A percentile compares a stretch with the other conserved stretches of the same genome.
These are phyloP conservation scores for Umbelopsis isabellina DNA, from an alignment of 192 early-diverging fungal genomes.

Conservation along the genomic window DNA sequence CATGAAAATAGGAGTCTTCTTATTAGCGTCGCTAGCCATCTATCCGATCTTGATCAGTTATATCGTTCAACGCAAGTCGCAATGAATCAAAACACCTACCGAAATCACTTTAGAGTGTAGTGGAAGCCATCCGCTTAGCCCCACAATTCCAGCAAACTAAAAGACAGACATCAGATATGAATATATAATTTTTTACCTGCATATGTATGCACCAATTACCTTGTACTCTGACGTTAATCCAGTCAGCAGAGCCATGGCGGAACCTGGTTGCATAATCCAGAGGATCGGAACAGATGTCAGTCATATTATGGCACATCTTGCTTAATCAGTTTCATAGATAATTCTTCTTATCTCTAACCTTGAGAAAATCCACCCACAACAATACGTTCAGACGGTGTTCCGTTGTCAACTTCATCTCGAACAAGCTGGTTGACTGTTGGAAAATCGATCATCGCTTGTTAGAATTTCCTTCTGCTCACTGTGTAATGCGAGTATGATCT, in stretches of 20 bases:
- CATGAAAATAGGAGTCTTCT: constrained; percentile 78
- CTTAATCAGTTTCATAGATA: neutral
- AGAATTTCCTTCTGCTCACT: neutral
- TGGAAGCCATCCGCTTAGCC: constrained; percentile 83
- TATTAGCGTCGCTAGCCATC: constrained; percentile 63
- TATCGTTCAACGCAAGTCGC: neutral
- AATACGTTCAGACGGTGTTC: constrained; percentile 82
- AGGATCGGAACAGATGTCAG: no score
- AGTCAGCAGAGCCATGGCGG: constrained; percentile 75
- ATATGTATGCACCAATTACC: neutral
- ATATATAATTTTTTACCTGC: neutral
- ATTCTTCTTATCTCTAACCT: constrained; percentile 35
- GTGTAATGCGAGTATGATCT: neutral
- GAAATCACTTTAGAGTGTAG: constrained; percentile 50
- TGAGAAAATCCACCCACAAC: constrained; percentile 96
- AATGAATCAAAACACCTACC: constrained; percentile 29
- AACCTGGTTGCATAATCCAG: constrained; percentile 29
- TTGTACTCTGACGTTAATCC: constrained; percentile 71
- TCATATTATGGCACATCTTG: no score
- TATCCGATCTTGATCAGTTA: constrained; percentile 23
- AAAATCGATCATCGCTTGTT: neutral
- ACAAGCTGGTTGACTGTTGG: constrained; percentile 59
- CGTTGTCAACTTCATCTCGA: constrained; percentile 72
- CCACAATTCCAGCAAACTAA: constrained; percentile 66
- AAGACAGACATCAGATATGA: neutral